These are phyloP conservation scores for Fraxinus angustifolia DNA, from an alignment of 305 asterid species.

Conservation along the genomic window DNA sequence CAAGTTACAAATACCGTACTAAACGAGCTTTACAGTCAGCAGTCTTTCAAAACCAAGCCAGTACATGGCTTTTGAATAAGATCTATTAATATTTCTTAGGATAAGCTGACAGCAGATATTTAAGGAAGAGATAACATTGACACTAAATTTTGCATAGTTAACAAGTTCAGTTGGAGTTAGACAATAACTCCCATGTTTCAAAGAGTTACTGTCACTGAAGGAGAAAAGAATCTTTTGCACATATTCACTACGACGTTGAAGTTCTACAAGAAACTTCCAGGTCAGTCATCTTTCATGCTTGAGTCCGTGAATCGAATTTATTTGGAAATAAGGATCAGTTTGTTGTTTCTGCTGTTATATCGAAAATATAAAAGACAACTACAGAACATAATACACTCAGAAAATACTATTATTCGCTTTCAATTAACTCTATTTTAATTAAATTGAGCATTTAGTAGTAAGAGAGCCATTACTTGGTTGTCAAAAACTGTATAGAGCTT, in stretches of 20 bases:
- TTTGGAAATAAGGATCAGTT: background rate
- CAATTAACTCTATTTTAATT: background rate
- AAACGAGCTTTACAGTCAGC: background rate
- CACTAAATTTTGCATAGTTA: background rate
- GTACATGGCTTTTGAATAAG: background rate
- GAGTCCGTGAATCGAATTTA: background rate
- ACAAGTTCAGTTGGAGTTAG: background rate
- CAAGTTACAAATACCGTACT: background rate
- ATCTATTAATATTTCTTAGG: background rate
- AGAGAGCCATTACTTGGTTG: constrained; percentile 54
- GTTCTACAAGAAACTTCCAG: background rate
- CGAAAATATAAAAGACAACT: background rate
- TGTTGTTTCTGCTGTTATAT: background rate
- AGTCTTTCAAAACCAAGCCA: background rate
- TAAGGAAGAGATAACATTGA: background rate
- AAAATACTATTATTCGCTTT: background rate
- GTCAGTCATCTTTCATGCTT: background rate
- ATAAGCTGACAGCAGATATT: background rate
- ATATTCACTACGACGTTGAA: background rate
- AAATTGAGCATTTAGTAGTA: background rate
- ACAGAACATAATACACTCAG: background rate
- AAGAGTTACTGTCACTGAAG: background rate
- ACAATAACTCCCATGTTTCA: background rate
- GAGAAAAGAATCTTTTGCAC: background rate
- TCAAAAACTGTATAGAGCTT: constrained; percentile 54